Evolutionary conservation across 768 basidiomycete species (phyloP).

Genomic region (Tulasnella sp.): DNA sequence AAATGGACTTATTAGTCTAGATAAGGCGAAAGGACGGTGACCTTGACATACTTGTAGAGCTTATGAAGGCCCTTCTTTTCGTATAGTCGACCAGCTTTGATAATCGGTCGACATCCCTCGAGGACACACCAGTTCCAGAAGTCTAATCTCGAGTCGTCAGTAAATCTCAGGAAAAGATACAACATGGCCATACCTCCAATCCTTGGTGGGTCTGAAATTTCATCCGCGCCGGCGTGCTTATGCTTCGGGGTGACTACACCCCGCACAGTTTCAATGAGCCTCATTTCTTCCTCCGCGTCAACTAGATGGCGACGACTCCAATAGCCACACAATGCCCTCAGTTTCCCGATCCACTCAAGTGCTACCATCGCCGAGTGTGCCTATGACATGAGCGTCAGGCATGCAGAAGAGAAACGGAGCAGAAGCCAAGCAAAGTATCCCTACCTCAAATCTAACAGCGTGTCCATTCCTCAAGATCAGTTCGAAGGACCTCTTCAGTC

Average conservation of each 20-base stretch:
- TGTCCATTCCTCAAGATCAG: conserved; percentile 60
- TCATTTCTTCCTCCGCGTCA: conserved; percentile 77
- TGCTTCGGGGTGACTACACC: conserved; percentile 3
- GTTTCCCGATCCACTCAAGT: conserved; percentile 76
- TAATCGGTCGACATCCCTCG: conserved; percentile 66
- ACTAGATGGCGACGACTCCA: conserved; percentile 71
- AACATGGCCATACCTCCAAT: background rate
- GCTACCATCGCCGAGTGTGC: conserved; percentile 57
- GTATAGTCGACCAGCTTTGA: conserved; percentile 65
- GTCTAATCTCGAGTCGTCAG: conserved; percentile 44
- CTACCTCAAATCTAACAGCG: conserved; percentile 71
- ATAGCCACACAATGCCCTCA: conserved; percentile 62
- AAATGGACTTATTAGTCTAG: background rate
- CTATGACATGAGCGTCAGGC: conserved; percentile 34
- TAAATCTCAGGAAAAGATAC: background rate
- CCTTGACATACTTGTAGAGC: conserved; percentile 61
- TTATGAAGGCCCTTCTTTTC: conserved; percentile 61
- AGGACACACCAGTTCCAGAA: conserved; percentile 86
- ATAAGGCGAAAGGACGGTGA: background rate
- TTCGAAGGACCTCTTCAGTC: conserved; percentile 68
- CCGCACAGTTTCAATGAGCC: conserved; percentile 36
- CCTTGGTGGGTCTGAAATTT: background rate
- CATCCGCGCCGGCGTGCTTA: background rate
- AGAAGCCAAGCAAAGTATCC: conserved; percentile 23
- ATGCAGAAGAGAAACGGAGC: background rate